phyloP scores from a whole-genome alignment of 371 early-diverging fungal genomes.

The Mortierella sp. region DNA sequence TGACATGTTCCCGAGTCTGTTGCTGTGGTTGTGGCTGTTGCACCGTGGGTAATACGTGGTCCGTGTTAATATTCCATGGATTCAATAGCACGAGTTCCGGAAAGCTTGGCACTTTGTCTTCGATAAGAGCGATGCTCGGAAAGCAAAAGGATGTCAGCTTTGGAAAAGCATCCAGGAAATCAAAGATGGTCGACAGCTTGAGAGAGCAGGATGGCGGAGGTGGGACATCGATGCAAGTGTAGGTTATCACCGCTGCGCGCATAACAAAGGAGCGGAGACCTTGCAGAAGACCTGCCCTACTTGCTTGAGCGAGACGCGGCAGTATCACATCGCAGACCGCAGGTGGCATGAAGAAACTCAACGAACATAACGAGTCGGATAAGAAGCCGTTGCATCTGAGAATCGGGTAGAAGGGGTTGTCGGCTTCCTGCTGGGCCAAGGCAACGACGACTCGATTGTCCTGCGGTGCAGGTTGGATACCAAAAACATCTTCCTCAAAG shows the following conservation, averaged over 20 bases:
- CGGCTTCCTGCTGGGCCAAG: background rate
- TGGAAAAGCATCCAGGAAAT: constrained; percentile 16
- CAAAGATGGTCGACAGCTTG: constrained; percentile 10
- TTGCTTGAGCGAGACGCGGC: constrained; percentile 11
- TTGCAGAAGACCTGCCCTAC: constrained; percentile 11
- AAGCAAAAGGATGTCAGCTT: constrained; percentile 10
- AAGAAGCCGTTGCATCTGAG: constrained; percentile 1
- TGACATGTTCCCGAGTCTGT: background rate
- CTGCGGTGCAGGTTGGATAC: background rate
- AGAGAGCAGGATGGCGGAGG: background rate
- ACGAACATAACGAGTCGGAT: constrained; percentile 8
- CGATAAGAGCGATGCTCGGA: background rate
- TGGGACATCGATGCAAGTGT: background rate
- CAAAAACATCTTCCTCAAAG: constrained; percentile 8
- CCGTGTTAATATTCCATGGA: too few relatives aligned
- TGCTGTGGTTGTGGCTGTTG: background rate
- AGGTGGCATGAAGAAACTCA: constrained; percentile 1
- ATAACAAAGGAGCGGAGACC: background rate
- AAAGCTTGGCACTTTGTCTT: background rate
- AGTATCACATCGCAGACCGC: constrained; percentile 6
- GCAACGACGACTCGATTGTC: background rate
- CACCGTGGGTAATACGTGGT: too few relatives aligned
- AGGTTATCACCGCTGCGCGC: background rate
- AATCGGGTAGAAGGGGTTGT: background rate
- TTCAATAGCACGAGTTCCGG: too few relatives aligned